Conservation (phyloP, 208 protist genomes). For the Tetramitus jugosus region DNA sequence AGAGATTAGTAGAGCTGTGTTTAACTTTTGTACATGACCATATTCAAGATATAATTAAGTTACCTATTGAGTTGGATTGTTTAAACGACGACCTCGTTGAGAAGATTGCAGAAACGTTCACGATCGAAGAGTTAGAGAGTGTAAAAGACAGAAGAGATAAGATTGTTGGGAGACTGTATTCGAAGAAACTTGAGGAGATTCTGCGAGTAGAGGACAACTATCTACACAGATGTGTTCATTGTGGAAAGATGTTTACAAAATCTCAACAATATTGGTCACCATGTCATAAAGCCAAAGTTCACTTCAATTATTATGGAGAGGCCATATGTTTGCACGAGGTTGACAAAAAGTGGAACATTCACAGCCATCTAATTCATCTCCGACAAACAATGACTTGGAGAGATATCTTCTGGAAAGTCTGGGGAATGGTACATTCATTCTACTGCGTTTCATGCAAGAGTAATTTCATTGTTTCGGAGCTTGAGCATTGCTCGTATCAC, state of each 20-base stretch:
- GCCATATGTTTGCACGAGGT: constrained; percentile 24
- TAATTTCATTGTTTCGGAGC: constrained; percentile 25
- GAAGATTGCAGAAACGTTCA: constrained; percentile 26
- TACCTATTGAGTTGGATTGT: constrained; percentile 42
- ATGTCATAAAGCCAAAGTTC: constrained; percentile 32
- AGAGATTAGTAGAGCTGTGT: constrained; percentile 25
- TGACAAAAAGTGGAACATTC: constrained; percentile 32
- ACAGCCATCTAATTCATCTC: constrained; percentile 27
- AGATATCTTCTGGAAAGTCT: constrained; percentile 39
- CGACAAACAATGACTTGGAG: constrained; percentile 34
- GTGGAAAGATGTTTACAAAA: constrained; percentile 31
- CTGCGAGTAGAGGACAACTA: constrained; percentile 1
- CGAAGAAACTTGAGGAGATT: constrained; percentile 30
- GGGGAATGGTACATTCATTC: constrained; percentile 28
- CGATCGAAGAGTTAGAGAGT: constrained; percentile 33
- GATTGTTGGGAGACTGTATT: constrained; percentile 31
- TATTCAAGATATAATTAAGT: constrained; percentile 34
- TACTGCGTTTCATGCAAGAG: constrained; percentile 25
- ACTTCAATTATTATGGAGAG: constrained; percentile 38
- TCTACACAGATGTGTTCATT: constrained; percentile 29
- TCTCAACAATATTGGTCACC: constrained; percentile 26
- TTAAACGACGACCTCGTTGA: constrained; percentile 29
- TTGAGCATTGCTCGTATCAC: constrained; percentile 33
- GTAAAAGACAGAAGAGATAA: constrained; percentile 34
- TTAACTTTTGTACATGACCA: constrained; percentile 32